phyloP scores from a whole-genome alignment of 2,329 filamentous ascomycete genomes.

The Cladosporium phlei region DNA sequence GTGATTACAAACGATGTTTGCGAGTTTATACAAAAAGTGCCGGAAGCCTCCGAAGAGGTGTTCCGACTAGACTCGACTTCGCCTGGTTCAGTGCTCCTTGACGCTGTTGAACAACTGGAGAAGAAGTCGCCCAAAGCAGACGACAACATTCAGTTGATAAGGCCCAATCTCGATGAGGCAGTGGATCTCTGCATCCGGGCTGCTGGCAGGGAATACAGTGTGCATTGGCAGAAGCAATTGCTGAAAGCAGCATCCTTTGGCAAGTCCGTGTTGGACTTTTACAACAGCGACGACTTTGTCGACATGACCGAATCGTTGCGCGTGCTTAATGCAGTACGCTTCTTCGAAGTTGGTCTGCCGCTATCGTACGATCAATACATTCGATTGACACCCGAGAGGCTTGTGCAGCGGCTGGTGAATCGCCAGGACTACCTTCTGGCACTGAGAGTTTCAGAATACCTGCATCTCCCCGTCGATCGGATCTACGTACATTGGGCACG shows the following conservation, averaged over 20 bases:
- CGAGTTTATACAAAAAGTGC: slow-evolving; percentile 94
- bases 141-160: slow-evolving; percentile 93
- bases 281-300: slow-evolving; percentile 97
- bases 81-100: slow-evolving; percentile 84
- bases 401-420: slow-evolving; percentile 82
- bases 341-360: slow-evolving; percentile 84
- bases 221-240: slow-evolving; percentile 90
- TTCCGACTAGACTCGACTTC: slow-evolving; percentile 86
- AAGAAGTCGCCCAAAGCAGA: slow-evolving; percentile 94
- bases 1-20: slow-evolving; percentile 90
- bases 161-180: slow-evolving; percentile 79
- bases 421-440: slow-evolving; percentile 88
- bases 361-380: slow-evolving; percentile 92
- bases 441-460: slow-evolving; percentile 78
- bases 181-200: slow-evolving; percentile 92
- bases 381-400: slow-evolving; percentile 78
- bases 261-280: slow-evolving; percentile 93
- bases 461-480: slow-evolving; percentile 77
- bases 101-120: slow-evolving; percentile 86
- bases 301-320: slow-evolving; percentile 94
- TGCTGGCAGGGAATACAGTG: slow-evolving; percentile 83
- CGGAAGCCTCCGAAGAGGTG: slow-evolving; percentile 65
- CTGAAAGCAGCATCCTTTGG: slow-evolving; percentile 96
- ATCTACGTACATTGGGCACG: slow-evolving; percentile 98
- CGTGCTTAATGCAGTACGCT: slow-evolving; percentile 86